Percentiles rank a stretch among this genome's conserved stretches.
Conservation (phyloP, 2,329 filamentous ascomycete genomes). For the Sporothrix phasma region DNA sequence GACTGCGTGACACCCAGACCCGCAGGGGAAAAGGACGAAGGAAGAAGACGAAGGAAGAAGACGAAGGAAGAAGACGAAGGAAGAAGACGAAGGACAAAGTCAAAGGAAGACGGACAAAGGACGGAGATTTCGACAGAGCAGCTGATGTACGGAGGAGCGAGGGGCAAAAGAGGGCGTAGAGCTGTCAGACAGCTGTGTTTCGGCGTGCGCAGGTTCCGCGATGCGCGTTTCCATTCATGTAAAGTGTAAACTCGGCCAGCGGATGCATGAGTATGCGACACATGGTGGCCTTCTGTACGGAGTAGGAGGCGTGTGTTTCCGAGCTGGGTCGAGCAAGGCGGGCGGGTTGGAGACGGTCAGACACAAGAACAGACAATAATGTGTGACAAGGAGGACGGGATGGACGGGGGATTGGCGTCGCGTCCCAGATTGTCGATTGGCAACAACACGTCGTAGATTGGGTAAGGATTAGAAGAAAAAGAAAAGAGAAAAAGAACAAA, state of each 20-base stretch:
- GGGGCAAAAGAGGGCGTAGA: background rate
- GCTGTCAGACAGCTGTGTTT: constrained; percentile 6
- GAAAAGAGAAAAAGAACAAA: background rate
- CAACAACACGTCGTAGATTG: background rate
- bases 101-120: background rate
- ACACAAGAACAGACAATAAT: background rate
- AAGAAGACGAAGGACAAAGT: background rate
- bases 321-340: background rate
- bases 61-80: background rate
- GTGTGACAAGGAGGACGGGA: background rate
- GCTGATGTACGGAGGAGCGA: too few species aligned
- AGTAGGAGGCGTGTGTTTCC: background rate
- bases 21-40: too few species aligned
- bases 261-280: too few species aligned
- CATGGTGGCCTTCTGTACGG: background rate
- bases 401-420: background rate
- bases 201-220: constrained; percentile 7
- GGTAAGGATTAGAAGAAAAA: background rate
- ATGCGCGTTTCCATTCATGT: background rate
- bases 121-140: too few species aligned
- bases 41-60: background rate
- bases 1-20: background rate
- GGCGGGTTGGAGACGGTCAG: background rate
- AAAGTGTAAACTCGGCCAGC: too few species aligned
- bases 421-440: background rate